phyloP scores from a whole-genome alignment of 2,329 filamentous ascomycete genomes.

The Parastagonospora avenae region DNA sequence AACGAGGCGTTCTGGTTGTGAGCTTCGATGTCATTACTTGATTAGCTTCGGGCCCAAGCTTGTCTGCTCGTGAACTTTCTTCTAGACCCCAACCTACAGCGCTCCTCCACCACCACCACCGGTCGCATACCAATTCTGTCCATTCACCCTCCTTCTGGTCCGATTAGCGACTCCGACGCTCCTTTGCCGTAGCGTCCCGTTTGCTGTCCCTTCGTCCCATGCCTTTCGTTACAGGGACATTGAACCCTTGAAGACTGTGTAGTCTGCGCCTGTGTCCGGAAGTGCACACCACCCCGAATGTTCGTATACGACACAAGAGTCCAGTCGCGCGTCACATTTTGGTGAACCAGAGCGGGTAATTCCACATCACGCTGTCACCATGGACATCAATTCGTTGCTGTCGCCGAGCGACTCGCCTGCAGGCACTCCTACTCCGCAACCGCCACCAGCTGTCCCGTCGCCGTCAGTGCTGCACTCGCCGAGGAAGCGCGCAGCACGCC shows the following conservation, averaged over 20 bases:
- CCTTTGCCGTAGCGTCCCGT: conserved; percentile 8
- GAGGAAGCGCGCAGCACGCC: conserved; percentile 36
- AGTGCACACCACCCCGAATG: neutral
- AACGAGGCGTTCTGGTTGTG: conserved; percentile 12
- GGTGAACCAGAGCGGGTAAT: conserved; percentile 2
- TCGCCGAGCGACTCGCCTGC: conserved; percentile 54
- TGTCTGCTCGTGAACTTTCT: conserved; percentile 27
- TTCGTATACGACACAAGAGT: neutral
- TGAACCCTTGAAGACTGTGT: conserved; percentile 19
- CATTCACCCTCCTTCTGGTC: conserved; percentile 19
- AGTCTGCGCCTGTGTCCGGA: conserved; percentile 13
- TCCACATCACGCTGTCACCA: conserved; percentile 21
- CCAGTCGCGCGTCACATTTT: neutral
- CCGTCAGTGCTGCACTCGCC: conserved; percentile 37
- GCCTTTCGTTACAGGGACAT: conserved; percentile 21
- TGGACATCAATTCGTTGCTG: conserved; percentile 58
- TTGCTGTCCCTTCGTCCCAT: conserved; percentile 22
- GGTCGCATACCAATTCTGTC: conserved; percentile 13
- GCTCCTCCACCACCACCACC: conserved; percentile 17
- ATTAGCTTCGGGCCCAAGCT: conserved; percentile 32
- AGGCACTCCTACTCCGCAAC: conserved; percentile 41
- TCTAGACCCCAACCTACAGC: conserved; percentile 13
- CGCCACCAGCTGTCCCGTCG: conserved; percentile 31
- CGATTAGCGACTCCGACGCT: conserved; percentile 11
- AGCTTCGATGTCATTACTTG: conserved; percentile 25